Evolutionary conservation across 768 basidiomycete species (phyloP).

Genomic region (Amanita inopinata): DNA sequence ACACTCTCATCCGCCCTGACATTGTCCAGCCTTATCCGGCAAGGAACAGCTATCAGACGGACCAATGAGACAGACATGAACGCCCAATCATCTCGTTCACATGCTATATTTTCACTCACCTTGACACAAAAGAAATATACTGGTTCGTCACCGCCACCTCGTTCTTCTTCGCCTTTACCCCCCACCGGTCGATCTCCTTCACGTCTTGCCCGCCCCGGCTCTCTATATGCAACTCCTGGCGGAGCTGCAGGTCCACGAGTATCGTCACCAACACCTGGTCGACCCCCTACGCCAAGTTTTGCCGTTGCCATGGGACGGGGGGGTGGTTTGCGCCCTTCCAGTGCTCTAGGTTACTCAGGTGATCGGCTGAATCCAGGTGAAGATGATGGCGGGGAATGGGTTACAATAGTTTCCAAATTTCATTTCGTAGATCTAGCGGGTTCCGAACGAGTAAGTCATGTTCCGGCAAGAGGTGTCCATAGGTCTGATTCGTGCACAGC

Average conservation of each 20-base stretch:
- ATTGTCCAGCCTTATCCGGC: constrained; percentile 62
- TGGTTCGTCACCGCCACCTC: constrained; percentile 59
- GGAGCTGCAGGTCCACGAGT: constrained; percentile 37
- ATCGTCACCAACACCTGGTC: constrained; percentile 69
- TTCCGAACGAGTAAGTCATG: constrained; percentile 74
- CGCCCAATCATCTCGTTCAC: constrained; percentile 93
- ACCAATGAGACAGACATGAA: constrained; percentile 99
- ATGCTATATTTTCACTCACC: constrained; percentile 97
- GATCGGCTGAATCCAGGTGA: constrained; percentile 39
- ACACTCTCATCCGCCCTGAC: constrained; percentile 13
- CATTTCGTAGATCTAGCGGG: constrained; percentile 98
- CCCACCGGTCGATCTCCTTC: constrained; percentile 67
- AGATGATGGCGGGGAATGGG: constrained; percentile 73
- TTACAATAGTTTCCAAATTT: constrained; percentile 89
- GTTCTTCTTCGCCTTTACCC: constrained; percentile 71
- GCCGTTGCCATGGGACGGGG: constrained; percentile 65
- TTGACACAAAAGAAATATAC: constrained; percentile 83
- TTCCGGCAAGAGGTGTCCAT: constrained; percentile 4
- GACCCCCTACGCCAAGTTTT: constrained; percentile 75
- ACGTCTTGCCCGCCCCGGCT: constrained; percentile 75
- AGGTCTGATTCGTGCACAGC: constrained; percentile 29
- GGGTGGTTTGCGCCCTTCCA: constrained; percentile 60
- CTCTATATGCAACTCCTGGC: constrained; percentile 41
- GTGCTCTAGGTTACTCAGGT: constrained; percentile 64
- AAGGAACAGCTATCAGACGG: constrained; percentile 83